Evolutionary conservation across 257 asterid species (phyloP).

Genomic region (Solanum sejunctum): DNA sequence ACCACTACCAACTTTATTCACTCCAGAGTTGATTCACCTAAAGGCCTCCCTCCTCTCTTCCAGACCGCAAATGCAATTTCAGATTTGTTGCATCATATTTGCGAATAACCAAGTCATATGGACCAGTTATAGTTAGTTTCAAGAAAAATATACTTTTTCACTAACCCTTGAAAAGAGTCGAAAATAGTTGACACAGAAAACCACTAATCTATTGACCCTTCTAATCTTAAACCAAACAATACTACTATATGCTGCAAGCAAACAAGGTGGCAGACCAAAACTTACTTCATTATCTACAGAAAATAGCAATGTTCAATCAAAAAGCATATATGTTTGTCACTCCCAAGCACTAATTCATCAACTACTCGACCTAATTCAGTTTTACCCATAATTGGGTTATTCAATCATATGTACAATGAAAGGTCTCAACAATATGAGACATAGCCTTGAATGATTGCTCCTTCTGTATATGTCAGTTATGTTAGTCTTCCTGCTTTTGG

Average conservation of each 20-base stretch:
- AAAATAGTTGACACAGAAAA: background rate
- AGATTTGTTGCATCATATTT: too few species aligned
- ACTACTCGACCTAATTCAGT: background rate
- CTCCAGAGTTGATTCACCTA: too few species aligned
- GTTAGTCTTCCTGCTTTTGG: background rate
- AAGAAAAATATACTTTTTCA: background rate
- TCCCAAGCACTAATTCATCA: background rate
- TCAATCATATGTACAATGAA: conserved; percentile 7
- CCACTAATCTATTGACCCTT: background rate
- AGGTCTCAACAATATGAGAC: background rate
- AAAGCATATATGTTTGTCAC: background rate
- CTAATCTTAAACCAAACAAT: background rate
- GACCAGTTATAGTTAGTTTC: background rate
- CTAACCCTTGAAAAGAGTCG: too few species aligned
- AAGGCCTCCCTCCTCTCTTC: too few species aligned
- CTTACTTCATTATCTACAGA: background rate
- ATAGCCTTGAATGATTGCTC: background rate
- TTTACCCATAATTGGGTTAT: background rate
- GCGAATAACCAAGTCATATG: too few species aligned
- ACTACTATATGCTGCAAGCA: background rate
- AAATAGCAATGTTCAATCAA: background rate
- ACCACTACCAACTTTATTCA: too few species aligned
- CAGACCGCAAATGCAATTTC: too few species aligned
- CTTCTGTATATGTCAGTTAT: background rate
- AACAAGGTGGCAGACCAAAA: background rate